phyloP scores from a whole-genome alignment of 257 asterid genomes.

The Mentha longifolia region DNA sequence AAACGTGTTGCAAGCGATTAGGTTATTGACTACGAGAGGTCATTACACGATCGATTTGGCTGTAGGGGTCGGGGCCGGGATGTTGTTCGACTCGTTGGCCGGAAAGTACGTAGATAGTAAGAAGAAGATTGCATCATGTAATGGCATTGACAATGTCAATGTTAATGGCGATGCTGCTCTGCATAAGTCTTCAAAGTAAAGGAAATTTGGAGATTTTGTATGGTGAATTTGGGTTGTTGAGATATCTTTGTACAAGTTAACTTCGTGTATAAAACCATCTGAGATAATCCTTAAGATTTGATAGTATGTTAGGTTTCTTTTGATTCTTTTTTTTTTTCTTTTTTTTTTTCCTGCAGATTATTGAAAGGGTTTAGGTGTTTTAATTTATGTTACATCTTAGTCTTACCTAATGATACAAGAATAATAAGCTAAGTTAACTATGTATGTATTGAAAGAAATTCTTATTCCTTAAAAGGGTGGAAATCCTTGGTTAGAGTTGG shows the following conservation, averaged over 20 bases:
- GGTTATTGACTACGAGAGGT: slow-evolving; percentile 86
- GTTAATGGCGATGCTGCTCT: slow-evolving; percentile 14
- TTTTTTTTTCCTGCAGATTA: not conserved
- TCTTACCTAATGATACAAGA: slow-evolving; percentile 4
- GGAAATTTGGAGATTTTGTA: not conserved
- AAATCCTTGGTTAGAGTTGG: too few relatives aligned
- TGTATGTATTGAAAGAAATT: too few relatives aligned
- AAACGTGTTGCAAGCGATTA: slow-evolving; percentile 70
- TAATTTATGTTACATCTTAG: not conserved
- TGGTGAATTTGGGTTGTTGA: not conserved
- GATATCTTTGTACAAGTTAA: not conserved
- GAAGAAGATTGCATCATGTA: slow-evolving; percentile 35
- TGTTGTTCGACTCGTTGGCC: slow-evolving; percentile 76
- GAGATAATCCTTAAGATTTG: not conserved
- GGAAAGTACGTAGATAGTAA: slow-evolving; percentile 65
- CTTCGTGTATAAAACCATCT: slow-evolving; percentile 1
- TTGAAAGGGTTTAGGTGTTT: not conserved
- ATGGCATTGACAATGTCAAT: slow-evolving; percentile 15
- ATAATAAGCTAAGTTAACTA: too few relatives aligned
- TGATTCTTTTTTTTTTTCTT: too few relatives aligned
- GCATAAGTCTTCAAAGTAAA: slow-evolving; percentile 29
- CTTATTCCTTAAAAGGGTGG: too few relatives aligned
- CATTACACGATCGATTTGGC: slow-evolving; percentile 94
- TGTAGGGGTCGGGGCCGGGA: slow-evolving; percentile 85
- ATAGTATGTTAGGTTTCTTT: not conserved